These are phyloP conservation scores for Gracilaria vermiculophylla DNA, from an alignment of 23 red algal species.

Conservation along the genomic window DNA sequence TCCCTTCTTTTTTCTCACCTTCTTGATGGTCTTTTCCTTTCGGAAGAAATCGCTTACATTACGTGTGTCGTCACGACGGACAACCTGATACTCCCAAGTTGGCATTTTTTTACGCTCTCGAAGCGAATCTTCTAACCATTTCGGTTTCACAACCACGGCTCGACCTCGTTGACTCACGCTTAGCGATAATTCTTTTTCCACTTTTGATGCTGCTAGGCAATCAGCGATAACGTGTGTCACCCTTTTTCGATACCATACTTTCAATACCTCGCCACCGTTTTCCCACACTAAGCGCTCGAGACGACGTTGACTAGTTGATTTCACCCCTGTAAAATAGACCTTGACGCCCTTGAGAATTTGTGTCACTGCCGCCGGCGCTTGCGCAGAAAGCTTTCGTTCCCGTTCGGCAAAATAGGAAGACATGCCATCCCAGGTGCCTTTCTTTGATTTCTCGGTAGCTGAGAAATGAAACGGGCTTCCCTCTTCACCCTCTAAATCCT, in stretches of 20 bases:
- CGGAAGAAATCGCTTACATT: constrained; percentile 32
- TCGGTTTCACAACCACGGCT: constrained; percentile 41
- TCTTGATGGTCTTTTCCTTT: neutral
- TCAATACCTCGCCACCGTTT: constrained; percentile 37
- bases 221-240: constrained; percentile 66
- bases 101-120: constrained; percentile 12
- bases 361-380: constrained; percentile 43
- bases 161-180: neutral
- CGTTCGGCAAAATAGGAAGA: constrained; percentile 34
- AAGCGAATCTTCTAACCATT: constrained; percentile 44
- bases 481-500: neutral
- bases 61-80: neutral
- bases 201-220: constrained; percentile 33
- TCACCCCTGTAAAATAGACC: constrained; percentile 58
- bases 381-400: constrained; percentile 9
- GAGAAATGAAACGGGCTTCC: neutral
- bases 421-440: neutral
- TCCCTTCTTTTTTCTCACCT: neutral
- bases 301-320: constrained; percentile 36
- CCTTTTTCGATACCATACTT: constrained; percentile 17
- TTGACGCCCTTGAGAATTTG: constrained; percentile 12
- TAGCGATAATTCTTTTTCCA: constrained; percentile 48
- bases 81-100: constrained; percentile 29
- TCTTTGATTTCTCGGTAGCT: neutral
- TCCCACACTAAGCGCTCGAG: constrained; percentile 36